Percentiles rank a stretch among this genome's conserved stretches.
phyloP scores from a whole-genome alignment of 2,329 filamentous ascomycete species.

The Phaeomoniella chlamydospora region DNA sequence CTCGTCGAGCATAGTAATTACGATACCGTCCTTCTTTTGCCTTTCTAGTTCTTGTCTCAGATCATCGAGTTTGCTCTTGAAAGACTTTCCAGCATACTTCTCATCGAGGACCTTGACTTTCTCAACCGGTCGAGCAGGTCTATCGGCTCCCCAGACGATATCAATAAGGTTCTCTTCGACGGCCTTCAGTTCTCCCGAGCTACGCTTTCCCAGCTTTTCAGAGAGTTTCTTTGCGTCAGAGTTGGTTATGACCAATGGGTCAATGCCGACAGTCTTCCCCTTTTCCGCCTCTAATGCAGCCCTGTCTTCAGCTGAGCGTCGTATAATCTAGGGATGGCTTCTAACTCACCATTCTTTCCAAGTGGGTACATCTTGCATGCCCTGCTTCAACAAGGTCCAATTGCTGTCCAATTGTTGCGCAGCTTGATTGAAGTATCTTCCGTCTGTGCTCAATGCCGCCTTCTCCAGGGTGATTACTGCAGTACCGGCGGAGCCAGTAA shows the following conservation, averaged over 20 bases:
- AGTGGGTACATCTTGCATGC: conserved; percentile 82
- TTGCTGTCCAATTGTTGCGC: conserved; percentile 79
- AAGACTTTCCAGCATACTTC: conserved; percentile 68
- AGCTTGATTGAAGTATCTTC: conserved; percentile 96
- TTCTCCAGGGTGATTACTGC: conserved; percentile 77
- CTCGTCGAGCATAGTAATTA: conserved; percentile 76
- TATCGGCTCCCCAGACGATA: conserved; percentile 63
- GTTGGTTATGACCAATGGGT: conserved; percentile 74
- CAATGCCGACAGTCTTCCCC: conserved; percentile 80
- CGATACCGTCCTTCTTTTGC: conserved; percentile 73
- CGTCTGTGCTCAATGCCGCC: conserved; percentile 84
- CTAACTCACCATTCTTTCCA: conserved; percentile 80
- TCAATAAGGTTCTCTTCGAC: conserved; percentile 81
- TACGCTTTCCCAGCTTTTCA: conserved; percentile 76
- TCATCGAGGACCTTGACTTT: conserved; percentile 56
- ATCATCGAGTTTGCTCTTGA: conserved; percentile 68
- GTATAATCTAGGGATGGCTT: conserved; percentile 1
- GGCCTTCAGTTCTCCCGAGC: conserved; percentile 60
- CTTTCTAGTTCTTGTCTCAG: conserved; percentile 84
- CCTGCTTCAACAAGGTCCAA: conserved; percentile 85
- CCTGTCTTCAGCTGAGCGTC: conserved; percentile 20
- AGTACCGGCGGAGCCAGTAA: conserved; percentile 87
- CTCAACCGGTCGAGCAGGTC: conserved; percentile 62
- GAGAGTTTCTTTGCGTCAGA: conserved; percentile 59
- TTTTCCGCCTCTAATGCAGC: conserved; percentile 69